These are phyloP conservation scores for Talaromyces stipitatus DNA, from an alignment of 495 filamentous ascomycete genomes.

Conservation along the genomic window DNA sequence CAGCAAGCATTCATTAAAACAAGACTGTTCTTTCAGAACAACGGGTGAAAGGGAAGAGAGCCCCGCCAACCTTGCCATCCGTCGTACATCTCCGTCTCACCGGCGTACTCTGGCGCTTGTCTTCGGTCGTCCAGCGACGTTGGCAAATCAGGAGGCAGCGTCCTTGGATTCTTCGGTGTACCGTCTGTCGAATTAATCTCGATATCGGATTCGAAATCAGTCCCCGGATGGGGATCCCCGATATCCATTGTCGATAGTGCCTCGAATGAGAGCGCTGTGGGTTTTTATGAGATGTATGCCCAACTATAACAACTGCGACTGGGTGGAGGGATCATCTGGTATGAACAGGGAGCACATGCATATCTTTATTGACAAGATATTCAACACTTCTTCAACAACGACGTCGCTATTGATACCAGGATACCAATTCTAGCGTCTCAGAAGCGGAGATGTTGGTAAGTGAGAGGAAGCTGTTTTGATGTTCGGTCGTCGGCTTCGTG, in stretches of 20 bases:
- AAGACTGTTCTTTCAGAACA: neutral
- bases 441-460: neutral
- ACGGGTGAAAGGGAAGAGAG: constrained; percentile 16
- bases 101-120: constrained; percentile 46
- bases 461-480: neutral
- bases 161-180: constrained; percentile 14
- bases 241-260: constrained; percentile 27
- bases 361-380: neutral
- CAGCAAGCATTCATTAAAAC: neutral
- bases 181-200: constrained; percentile 10
- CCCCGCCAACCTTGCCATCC: constrained; percentile 91
- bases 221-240: constrained; percentile 29
- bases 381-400: neutral
- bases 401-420: neutral
- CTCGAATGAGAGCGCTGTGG: constrained; percentile 6
- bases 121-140: constrained; percentile 84
- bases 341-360: neutral
- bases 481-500: neutral
- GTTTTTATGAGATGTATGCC: constrained; percentile 11
- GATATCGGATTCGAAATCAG: constrained; percentile 21
- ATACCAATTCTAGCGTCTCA: neutral
- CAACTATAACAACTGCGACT: constrained; percentile 3
- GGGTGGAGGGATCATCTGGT: neutral
- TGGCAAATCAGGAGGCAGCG: constrained; percentile 79
- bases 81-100: constrained; percentile 95